Conservation (phyloP, 345 rosid genomes). For the Populus simonii region DNA sequence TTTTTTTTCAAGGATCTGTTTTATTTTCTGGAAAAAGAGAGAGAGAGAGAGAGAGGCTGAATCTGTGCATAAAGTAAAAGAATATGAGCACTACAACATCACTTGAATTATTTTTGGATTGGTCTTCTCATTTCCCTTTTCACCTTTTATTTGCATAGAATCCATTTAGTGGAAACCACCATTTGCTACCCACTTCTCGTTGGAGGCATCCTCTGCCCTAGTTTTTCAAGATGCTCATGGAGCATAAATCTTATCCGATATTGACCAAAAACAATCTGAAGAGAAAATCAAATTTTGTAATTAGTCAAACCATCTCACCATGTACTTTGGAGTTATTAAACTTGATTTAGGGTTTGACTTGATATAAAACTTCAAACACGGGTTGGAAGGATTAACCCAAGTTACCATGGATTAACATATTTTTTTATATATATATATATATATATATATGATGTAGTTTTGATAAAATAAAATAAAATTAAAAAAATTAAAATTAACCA, state of each 20-base stretch:
- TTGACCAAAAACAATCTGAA: background rate
- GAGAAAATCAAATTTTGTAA: background rate
- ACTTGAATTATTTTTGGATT: background rate
- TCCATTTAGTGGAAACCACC: background rate
- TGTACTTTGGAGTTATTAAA: too few relatives aligned
- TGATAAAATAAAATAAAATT: too few relatives aligned
- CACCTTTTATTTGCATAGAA: background rate
- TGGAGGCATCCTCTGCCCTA: background rate
- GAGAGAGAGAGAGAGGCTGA: too few relatives aligned
- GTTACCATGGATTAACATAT: too few relatives aligned
- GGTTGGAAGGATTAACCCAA: too few relatives aligned
- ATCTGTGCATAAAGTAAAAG: background rate
- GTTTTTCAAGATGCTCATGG: background rate
- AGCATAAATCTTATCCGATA: background rate
- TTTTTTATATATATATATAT: too few relatives aligned
- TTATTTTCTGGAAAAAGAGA: background rate
- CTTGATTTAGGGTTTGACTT: too few relatives aligned
- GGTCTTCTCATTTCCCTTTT: background rate
- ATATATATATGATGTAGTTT: too few relatives aligned
- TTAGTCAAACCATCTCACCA: background rate
- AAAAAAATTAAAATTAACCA: too few relatives aligned
- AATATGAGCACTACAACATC: background rate
- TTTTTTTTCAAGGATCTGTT: too few relatives aligned
- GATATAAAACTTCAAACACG: accelerated
- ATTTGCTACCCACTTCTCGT: background rate